Base-by-base conservation (phyloP, 78 protist species). In the Dictyostelium purpureum region DNA sequence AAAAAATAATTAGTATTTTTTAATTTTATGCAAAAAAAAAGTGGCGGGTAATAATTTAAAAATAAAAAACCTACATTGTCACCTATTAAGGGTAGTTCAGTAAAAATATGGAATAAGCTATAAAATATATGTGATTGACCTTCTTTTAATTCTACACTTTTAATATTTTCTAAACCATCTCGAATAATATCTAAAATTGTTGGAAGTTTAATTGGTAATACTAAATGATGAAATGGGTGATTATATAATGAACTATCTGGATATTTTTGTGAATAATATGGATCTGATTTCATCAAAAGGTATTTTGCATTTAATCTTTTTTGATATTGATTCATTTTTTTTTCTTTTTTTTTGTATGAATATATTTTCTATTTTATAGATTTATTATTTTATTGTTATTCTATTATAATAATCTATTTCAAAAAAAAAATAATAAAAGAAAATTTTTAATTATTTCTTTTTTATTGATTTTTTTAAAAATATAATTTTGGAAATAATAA, bases 41-140 rank as follows among this genome's bases (percentile, higher is more conserved):
- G 10, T 24, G 5, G 21, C 24, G 11, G 14, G 10, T 0, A 59
- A 38, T 38, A 45, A 16, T 6, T 33, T 35, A 65, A 37, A 19
- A 65, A 16, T 14, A 65, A 37, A 16, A 37, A 65, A 70, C 74
- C 31, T 85, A 85, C 92, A 12, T 70, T 45, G 73, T 85, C 92
- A 66, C 92, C 92, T 14, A 85, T 73, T 43, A 73, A 33, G 4
- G 92, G 92, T 74, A 85, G 35, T 65, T 85, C 83, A 31, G 79
- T 85, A n/a, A 85, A 47, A 33, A 85, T 42, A 85, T 85, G 82
- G 18, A 71, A 85, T 45, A 85, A 45, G 59, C 82, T 85, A 71
- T 79, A 85, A 33, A 85, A 73, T 47, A 85, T 11, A 19, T 71
- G 82, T 19, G 92, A 73, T 85, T 85, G 92, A 59, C 73, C 82